Conservation (phyloP, 495 filamentous ascomycete species). For the Podospora anserina region DNA sequence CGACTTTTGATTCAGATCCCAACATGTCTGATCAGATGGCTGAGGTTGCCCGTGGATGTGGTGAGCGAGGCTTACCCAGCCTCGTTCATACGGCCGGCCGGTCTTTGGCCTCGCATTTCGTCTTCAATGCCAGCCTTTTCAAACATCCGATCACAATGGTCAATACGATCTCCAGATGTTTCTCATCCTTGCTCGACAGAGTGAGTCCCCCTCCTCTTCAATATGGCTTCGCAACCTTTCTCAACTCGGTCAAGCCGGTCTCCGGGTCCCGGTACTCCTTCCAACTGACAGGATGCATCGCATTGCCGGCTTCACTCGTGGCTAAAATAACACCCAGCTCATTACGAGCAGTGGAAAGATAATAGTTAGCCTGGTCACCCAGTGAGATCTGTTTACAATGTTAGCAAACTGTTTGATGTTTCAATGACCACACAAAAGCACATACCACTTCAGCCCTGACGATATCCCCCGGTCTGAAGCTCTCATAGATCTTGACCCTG, state of each 20-base stretch:
- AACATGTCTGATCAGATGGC: neutral
- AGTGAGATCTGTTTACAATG: conserved; percentile 63
- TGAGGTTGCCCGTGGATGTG: neutral
- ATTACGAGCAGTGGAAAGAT: conserved; percentile 83
- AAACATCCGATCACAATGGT: neutral
- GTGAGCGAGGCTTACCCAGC: neutral
- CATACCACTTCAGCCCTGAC: conserved; percentile 81
- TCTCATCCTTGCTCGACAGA: neutral
- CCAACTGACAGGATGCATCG: conserved; percentile 91
- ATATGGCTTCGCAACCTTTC: conserved; percentile 93
- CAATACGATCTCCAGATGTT: neutral
- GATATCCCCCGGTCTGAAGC: conserved; percentile 90
- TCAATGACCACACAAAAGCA: conserved; percentile 12
- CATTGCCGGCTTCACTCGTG: conserved; percentile 78
- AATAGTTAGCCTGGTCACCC: conserved; percentile 92
- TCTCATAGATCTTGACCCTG: conserved; percentile 81
- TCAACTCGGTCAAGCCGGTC: conserved; percentile 71
- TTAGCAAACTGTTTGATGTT: conserved; percentile 9
- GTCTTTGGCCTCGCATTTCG: no score
- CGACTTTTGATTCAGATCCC: neutral
- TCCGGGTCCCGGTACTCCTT: conserved; percentile 83
- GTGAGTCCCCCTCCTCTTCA: conserved; percentile 42
- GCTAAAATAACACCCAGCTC: conserved; percentile 94
- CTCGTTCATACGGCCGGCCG: neutral
- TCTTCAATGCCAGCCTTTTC: neutral